Base-by-base conservation (phyloP, 139 green algal genomes). In the Micractinium sp. region DNA sequence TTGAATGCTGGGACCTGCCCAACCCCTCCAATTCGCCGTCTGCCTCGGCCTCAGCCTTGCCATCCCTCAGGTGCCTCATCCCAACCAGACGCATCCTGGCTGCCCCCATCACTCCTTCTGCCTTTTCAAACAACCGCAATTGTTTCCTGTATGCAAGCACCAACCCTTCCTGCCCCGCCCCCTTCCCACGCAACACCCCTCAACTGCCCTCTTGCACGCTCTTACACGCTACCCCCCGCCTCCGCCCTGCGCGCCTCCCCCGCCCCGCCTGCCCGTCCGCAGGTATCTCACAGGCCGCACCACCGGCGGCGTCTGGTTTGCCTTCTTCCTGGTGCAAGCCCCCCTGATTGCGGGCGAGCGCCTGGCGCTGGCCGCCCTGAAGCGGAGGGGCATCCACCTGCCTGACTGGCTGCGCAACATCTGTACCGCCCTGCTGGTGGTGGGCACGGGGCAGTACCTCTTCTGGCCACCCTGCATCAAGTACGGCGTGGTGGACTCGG, bases 261-360 rank as follows among this genome's bases (percentile, higher is more conserved):
- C 73, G 33, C 74, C 1, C 74, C 0, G 33, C 74, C 13, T 3
- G 33, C 18, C 60, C 47, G 47, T 9, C 0, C 12, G 35, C 86
- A 89, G 86, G 86, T 90, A 88, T 60, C 60, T 92, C 31, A 89
- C 85, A 0, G 89, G 89, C 29, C 47, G 35, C 39, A 87, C 56
- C 74, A 83, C 89, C 19, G 39, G 41, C 31, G 85, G 89, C 31
- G 29, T 73, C 7, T 92, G 89, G 89, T 33, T 90, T 18, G 16
- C 36, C 16, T 92, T 87, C 75, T 92, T 92, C 85, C 12, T 71
- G 20, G 31, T 80, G 16, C 89, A 92, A 29, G 71, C 33, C 22
- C 83, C 84, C 1, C 14, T 80, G 4, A 74, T 90, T 12, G 41
- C 87, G 1, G 31, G 31, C 14, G 85, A 90, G 69, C 79, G 82